Evolutionary conservation across 371 early-diverging fungal species (phyloP), one percentile per base, ranked within the genome.

Genomic region (Lichtheimia ramosa): DNA sequence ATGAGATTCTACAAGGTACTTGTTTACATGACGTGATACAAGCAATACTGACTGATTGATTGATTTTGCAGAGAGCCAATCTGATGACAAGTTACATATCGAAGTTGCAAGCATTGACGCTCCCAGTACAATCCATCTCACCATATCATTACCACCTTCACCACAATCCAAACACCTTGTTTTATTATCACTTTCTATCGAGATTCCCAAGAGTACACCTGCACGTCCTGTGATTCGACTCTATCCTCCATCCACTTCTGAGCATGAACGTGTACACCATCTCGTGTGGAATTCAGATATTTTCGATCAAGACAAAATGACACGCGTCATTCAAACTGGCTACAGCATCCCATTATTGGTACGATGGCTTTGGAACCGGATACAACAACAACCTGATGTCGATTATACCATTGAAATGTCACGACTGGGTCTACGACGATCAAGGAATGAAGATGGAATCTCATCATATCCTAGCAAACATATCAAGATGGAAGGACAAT

Each of bases 261-360:
- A 61, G n/a, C 43, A 28, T 13, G 60, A 63, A 49, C 54, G 62
- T 1, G 27, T 58, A 1, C 62, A 65, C 15, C n/a, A 63, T 2
- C 48, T 65, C 3, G 24, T 51, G 14, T 79, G 76, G 76, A 66
- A 79, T 46, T 63, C 65, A 8, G 50, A 59, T 8, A 49, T 79
- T 5, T 74, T 79, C 57, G 72, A 75, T 28, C 65, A 69, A 39
- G 73, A 68, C 7, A 58, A 62, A 27, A 68, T 79, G 74, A 67
- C 72, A 0, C 56, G 61, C 8, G 69, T 68, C 6, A 23, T 79
- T 5, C 74, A 71, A 48, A 55, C 63, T 6, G 62, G 65, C 13
- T 63, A 70, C 28, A 54, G 60, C 23, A 60, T 79, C 8, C 69
- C 76, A 7, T 24, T 55, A 0, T 51, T 75, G 0, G 58, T 73